Evolutionary conservation across 2,329 filamentous ascomycete species (phyloP).

Genomic region (Tolypocladium ophioglossoides): DNA sequence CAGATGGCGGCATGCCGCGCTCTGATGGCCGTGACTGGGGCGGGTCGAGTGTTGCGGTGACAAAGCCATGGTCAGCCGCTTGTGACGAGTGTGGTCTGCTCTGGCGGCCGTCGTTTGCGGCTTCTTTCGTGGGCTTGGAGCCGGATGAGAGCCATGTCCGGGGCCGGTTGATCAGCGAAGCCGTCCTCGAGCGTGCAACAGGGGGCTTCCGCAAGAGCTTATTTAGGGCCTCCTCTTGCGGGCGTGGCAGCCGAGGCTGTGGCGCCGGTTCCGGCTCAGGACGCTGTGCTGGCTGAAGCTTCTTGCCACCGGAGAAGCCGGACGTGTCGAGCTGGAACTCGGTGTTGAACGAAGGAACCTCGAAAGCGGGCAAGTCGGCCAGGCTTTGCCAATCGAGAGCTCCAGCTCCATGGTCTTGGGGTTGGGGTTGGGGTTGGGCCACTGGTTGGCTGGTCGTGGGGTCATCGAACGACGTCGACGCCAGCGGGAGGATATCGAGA

Average conservation of each 20-base stretch:
- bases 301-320: slow-evolving; percentile 23
- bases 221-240: neutral
- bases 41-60: slow-evolving; percentile 1
- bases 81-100: slow-evolving; percentile 15
- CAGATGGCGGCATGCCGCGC: slow-evolving; percentile 27
- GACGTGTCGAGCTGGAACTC: slow-evolving; percentile 37
- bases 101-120: slow-evolving; percentile 9
- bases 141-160: slow-evolving; percentile 39
- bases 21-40: slow-evolving; percentile 11
- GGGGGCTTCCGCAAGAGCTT: slow-evolving; percentile 7
- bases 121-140: slow-evolving; percentile 27
- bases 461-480: slow-evolving; percentile 5
- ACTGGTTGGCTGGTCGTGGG: neutral
- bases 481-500: slow-evolving; percentile 18
- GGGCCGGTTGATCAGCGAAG: slow-evolving; percentile 36
- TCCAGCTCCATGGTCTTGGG: neutral
- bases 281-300: neutral
- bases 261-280: slow-evolving; percentile 6
- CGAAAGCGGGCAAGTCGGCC: slow-evolving; percentile 30
- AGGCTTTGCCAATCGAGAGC: slow-evolving; percentile 2
- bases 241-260: neutral
- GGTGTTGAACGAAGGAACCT: slow-evolving; percentile 42
- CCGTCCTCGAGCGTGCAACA: slow-evolving; percentile 26
- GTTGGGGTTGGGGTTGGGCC: neutral
- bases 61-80: slow-evolving; percentile 11